phyloP scores from a whole-genome alignment of 805 yeast genomes.

The Groenewaldozyma tartarivorans region DNA sequence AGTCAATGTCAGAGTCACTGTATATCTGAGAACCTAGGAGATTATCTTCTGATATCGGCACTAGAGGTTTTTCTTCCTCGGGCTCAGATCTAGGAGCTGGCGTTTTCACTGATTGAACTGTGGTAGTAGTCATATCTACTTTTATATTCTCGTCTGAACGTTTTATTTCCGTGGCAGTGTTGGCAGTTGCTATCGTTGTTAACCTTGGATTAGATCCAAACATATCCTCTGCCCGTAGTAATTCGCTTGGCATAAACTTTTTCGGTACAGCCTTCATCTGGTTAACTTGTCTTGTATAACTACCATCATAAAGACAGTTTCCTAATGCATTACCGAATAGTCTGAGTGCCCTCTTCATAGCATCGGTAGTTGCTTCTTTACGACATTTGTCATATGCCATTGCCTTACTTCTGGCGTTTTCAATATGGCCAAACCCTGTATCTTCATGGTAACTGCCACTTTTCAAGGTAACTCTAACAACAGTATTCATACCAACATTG shows the following conservation, averaged over 20 bases:
- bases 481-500: slow-evolving; percentile 23
- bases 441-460: slow-evolving; percentile 81
- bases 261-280: background rate
- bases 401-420: slow-evolving; percentile 41
- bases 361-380: slow-evolving; percentile 82
- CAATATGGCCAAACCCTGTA: slow-evolving; percentile 64
- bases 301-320: slow-evolving; percentile 29
- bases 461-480: slow-evolving; percentile 57
- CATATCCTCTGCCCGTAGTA: background rate
- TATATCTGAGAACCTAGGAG: background rate
- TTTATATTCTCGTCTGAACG: too few relatives aligned
- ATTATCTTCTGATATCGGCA: background rate
- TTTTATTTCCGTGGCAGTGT: background rate
- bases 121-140: background rate
- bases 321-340: slow-evolving; percentile 74
- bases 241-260: background rate
- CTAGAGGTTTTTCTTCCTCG: background rate
- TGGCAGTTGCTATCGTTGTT: background rate
- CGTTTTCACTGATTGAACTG: background rate
- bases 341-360: slow-evolving; percentile 65
- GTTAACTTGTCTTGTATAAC: slow-evolving; percentile 18
- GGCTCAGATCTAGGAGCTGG: background rate
- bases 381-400: slow-evolving; percentile 73
- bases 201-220: background rate
- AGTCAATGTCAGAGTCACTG: slow-evolving; percentile 2